Evolutionary conservation across 2,329 filamentous ascomycete genomes (phyloP).

Genomic region (Penicillium sp.): DNA sequence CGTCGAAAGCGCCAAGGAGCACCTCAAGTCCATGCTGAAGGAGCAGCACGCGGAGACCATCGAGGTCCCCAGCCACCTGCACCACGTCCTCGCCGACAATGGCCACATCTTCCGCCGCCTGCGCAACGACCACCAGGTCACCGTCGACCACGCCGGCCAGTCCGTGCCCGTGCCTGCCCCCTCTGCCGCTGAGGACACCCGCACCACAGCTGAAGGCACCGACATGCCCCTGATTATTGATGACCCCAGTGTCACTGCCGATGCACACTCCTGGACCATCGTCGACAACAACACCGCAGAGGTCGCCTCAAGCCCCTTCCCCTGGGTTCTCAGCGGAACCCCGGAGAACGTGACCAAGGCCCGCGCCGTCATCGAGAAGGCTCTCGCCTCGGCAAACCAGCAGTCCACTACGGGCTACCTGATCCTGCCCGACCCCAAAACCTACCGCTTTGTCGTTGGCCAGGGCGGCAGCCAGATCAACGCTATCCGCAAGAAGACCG

Average conservation of each 20-base stretch:
- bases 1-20: slow-evolving; percentile 81
- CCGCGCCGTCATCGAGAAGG: slow-evolving; percentile 69
- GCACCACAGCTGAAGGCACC: slow-evolving; percentile 53
- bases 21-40: slow-evolving; percentile 74
- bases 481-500: slow-evolving; percentile 84
- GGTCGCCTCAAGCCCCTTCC: slow-evolving; percentile 48
- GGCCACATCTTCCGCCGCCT: slow-evolving; percentile 92
- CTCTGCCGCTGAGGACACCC: slow-evolving; percentile 53
- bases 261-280: slow-evolving; percentile 79
- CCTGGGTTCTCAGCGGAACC: slow-evolving; percentile 83
- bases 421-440: slow-evolving; percentile 81
- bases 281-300: slow-evolving; percentile 53
- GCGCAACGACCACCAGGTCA: slow-evolving; percentile 80
- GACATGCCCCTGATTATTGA: slow-evolving; percentile 92
- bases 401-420: slow-evolving; percentile 74
- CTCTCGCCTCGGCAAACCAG: slow-evolving; percentile 61
- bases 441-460: slow-evolving; percentile 88
- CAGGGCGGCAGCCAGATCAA: slow-evolving; percentile 89
- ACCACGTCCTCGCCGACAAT: slow-evolving; percentile 78
- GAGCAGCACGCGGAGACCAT: slow-evolving; percentile 85
- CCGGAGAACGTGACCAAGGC: slow-evolving; percentile 80
- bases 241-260: slow-evolving; percentile 63
- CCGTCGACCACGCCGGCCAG: slow-evolving; percentile 85
- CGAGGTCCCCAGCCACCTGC: slow-evolving; percentile 76
- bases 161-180: slow-evolving; percentile 69